Conservation (phyloP, 306 rosid species). For the Prinsepia uniflora region DNA sequence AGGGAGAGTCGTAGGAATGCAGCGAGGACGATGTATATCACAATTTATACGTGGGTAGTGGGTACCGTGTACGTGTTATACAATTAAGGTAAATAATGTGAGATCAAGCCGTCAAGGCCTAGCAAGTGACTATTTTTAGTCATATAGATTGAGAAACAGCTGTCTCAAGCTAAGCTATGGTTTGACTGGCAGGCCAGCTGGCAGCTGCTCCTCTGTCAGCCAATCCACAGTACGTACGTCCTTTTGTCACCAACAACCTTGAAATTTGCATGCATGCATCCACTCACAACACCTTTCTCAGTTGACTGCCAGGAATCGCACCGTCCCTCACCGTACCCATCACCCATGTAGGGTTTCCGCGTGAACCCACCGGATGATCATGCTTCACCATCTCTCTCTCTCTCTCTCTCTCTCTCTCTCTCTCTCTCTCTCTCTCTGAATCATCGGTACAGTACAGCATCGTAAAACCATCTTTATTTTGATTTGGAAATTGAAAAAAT, state of each 20-base stretch:
- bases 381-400: background rate
- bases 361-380: background rate
- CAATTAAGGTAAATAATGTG: background rate
- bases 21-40: too few relatives aligned
- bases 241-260: background rate
- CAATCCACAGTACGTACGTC: too few relatives aligned
- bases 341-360: constrained; percentile 8
- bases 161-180: constrained; percentile 8
- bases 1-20: too few relatives aligned
- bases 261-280: background rate
- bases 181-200: background rate
- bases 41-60: too few relatives aligned
- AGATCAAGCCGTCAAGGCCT: background rate
- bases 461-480: too few relatives aligned
- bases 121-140: background rate
- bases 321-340: constrained; percentile 10
- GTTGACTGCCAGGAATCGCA: constrained; percentile 3
- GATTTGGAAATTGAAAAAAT: too few relatives aligned
- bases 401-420: background rate
- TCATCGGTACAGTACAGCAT: too few relatives aligned
- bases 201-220: background rate
- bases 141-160: constrained; percentile 20
- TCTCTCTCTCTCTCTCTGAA: background rate
- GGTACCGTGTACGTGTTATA: too few relatives aligned
- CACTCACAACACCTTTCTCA: background rate